Percentiles rank a stretch among this genome's conserved stretches.
Evolutionary conservation across 2,329 filamentous ascomycete species (phyloP).

Genomic region (Didymella glomerata): DNA sequence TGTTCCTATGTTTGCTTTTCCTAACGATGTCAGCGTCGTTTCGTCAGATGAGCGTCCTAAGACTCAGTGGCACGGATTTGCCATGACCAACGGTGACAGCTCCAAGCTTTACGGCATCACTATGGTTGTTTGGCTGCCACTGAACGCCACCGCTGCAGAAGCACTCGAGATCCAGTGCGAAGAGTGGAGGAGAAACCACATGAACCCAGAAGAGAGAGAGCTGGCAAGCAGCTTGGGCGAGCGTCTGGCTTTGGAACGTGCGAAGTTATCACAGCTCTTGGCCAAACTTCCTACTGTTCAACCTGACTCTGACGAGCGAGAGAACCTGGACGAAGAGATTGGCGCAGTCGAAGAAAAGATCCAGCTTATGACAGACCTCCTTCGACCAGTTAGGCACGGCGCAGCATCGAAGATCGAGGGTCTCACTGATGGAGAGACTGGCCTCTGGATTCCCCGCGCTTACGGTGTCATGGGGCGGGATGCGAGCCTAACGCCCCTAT

Average conservation of each 20-base stretch:
- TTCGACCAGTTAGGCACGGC: constrained; percentile 89
- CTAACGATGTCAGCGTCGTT: constrained; percentile 96
- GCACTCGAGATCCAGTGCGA: constrained; percentile 74
- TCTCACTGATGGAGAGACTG: constrained; percentile 91
- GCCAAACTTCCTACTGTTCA: constrained; percentile 81
- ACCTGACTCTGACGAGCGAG: constrained; percentile 82
- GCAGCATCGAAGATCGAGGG: constrained; percentile 98
- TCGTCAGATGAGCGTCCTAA: constrained; percentile 92
- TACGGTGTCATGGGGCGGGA: constrained; percentile 93
- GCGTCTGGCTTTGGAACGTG: constrained; percentile 84
- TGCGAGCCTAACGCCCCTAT: constrained; percentile 83
- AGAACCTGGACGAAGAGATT: constrained; percentile 90
- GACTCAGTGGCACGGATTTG: constrained; percentile 99
- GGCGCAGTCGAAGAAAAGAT: constrained; percentile 98
- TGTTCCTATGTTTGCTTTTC: constrained; percentile 98
- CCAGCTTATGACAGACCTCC: constrained; percentile 91
- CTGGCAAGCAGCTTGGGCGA: constrained; percentile 90
- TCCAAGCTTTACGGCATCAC: constrained; percentile 92
- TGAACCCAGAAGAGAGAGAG: constrained; percentile 91
- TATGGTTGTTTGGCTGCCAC: constrained; percentile 89
- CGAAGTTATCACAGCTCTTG: constrained; percentile 86
- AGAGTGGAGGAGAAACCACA: constrained; percentile 67
- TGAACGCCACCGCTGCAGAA: constrained; percentile 82
- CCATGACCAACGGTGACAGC: constrained; percentile 94
- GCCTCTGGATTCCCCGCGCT: constrained; percentile 92